Conservation (phyloP, 75 land plant species). For the Selaginella moellendorffii region DNA sequence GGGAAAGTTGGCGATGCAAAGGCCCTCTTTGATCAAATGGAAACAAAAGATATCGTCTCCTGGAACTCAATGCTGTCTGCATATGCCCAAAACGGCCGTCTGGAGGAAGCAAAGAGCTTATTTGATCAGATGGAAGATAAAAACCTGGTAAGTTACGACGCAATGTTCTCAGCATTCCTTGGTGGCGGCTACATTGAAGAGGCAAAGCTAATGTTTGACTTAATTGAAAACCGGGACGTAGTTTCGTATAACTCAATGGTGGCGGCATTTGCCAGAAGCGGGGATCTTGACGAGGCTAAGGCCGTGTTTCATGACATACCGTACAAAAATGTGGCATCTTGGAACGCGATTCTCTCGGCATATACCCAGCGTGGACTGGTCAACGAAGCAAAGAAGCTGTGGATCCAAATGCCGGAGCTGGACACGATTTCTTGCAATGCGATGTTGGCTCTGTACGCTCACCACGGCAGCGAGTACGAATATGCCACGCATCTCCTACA, state of each 20-base stretch:
- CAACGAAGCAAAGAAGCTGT: not conserved
- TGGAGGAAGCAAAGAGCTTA: not conserved
- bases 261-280: not conserved
- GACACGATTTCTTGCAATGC: not conserved
- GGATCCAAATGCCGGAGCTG: not conserved
- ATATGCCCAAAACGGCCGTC: not conserved
- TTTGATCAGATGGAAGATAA: not conserved
- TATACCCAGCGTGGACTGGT: not conserved
- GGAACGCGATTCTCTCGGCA: not conserved
- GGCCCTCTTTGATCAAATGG: not conserved
- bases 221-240: not conserved
- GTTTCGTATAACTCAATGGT: not conserved
- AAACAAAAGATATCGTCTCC: not conserved
- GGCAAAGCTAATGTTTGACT: not conserved
- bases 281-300: not conserved
- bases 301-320: not conserved
- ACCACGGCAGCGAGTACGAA: not conserved
- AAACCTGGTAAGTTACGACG: not conserved
- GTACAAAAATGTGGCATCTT: not conserved
- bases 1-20: not conserved
- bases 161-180: not conserved
- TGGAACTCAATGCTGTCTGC: not conserved
- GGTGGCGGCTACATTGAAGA: not conserved
- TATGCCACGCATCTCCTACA: not conserved
- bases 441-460: not conserved